Evolutionary conservation across 768 basidiomycete species (phyloP).

Genomic region (Suillus discolor): DNA sequence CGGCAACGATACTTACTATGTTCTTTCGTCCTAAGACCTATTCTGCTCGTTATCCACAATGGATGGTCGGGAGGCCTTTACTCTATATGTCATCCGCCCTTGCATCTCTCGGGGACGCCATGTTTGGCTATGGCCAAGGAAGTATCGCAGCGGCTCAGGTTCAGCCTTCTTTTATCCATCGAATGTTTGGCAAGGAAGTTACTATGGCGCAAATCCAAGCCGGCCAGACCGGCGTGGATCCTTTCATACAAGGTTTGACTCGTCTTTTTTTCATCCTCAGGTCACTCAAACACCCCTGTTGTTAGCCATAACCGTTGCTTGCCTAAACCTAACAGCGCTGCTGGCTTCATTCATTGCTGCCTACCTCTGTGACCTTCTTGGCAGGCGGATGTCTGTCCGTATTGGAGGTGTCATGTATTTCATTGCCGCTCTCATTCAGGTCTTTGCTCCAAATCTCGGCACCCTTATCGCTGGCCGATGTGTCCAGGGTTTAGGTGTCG

Average conservation of each 20-base stretch:
- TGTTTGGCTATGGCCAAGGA: conserved; percentile 59
- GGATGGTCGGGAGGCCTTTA: conserved; percentile 52
- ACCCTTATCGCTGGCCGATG: conserved; percentile 44
- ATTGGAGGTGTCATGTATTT: conserved; percentile 53
- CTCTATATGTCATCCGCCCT: conserved; percentile 54
- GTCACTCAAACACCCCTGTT: not conserved
- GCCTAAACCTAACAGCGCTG: conserved; percentile 52
- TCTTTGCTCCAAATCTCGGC: conserved; percentile 48
- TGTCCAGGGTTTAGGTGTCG: conserved; percentile 51
- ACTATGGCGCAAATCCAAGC: conserved; percentile 46
- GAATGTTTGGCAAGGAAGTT: conserved; percentile 49
- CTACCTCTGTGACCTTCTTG: conserved; percentile 52
- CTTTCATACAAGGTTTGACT: conserved; percentile 46
- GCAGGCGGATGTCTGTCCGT: conserved; percentile 52
- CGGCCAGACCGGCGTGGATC: conserved; percentile 45
- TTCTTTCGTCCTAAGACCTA: conserved; percentile 41
- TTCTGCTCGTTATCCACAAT: conserved; percentile 50
- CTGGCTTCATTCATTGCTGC: conserved; percentile 47
- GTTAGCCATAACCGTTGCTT: conserved; percentile 51
- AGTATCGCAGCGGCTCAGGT: conserved; percentile 54
- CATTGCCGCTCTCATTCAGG: conserved; percentile 50
- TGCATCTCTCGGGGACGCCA: conserved; percentile 57
- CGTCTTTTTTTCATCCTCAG: not conserved
- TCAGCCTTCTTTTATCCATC: conserved; percentile 52
- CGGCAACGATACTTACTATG: conserved; percentile 26